Conservation (phyloP, 148 eudicot genomes). For the Fagopyrum esculentum region DNA sequence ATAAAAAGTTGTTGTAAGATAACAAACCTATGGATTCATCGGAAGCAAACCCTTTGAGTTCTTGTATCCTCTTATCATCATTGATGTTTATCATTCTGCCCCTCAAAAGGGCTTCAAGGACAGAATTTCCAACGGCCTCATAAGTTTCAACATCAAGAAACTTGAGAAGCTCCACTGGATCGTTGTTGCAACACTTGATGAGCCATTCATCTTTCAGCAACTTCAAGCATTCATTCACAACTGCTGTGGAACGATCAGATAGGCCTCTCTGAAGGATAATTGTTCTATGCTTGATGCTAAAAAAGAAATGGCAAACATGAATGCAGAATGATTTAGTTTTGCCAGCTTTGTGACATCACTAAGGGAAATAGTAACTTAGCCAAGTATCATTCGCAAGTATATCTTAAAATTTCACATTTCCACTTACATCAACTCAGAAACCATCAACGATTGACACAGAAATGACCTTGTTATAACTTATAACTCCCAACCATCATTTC, state of each 20-base stretch:
- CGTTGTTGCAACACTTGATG: slow-evolving; percentile 67
- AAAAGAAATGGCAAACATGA: neutral
- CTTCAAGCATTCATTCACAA: slow-evolving; percentile 73
- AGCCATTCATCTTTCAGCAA: slow-evolving; percentile 94
- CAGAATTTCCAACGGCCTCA: slow-evolving; percentile 76
- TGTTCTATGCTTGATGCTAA: slow-evolving; percentile 87
- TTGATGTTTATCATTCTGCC: slow-evolving; percentile 56
- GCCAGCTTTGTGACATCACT: neutral
- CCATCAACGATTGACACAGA: neutral
- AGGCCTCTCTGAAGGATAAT: slow-evolving; percentile 87
- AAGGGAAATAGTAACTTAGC: neutral
- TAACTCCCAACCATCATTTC: neutral
- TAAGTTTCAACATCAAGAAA: slow-evolving; percentile 97
- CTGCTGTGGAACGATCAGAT: slow-evolving; percentile 80
- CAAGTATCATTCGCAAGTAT: neutral
- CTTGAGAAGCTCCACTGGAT: slow-evolving; percentile 74
- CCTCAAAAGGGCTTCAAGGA: slow-evolving; percentile 60
- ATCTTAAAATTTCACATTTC: neutral
- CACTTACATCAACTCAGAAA: neutral
- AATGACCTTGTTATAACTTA: neutral
- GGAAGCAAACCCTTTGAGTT: slow-evolving; percentile 27
- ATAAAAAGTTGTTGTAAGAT: slow-evolving; percentile 9
- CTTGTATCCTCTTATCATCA: slow-evolving; percentile 46
- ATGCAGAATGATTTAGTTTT: neutral
- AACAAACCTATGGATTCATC: slow-evolving; percentile 52